Percentiles rank a stretch among this genome's conserved stretches.
phyloP scores from a whole-genome alignment of 2,329 filamentous ascomycete species.

The Ploettnerulaceae sp. region DNA sequence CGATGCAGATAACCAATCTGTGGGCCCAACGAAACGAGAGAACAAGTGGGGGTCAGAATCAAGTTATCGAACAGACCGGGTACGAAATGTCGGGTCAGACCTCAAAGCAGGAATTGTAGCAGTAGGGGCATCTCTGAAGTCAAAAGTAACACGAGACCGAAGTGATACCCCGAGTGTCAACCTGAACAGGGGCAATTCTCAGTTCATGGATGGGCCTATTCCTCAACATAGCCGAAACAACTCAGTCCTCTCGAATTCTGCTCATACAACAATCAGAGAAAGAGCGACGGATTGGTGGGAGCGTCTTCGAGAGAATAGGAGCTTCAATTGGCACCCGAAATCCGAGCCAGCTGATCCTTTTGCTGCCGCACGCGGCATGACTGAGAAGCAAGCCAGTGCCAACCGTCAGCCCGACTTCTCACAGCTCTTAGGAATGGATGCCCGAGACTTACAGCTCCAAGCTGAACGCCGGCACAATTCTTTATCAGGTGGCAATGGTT shows the following conservation, averaged over 20 bases:
- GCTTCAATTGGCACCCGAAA: constrained; percentile 37
- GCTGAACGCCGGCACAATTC: constrained; percentile 24
- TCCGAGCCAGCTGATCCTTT: constrained; percentile 39
- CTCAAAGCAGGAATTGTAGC: constrained; percentile 23
- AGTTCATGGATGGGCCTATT: constrained; percentile 39
- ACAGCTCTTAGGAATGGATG: constrained; percentile 29
- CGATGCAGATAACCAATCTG: constrained; percentile 23
- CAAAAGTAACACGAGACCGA: constrained; percentile 27
- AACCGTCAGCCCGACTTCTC: constrained; percentile 25
- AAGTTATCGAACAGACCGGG: constrained; percentile 13
- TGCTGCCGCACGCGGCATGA: constrained; percentile 24
- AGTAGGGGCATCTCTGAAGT: constrained; percentile 28
- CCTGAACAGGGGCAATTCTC: constrained; percentile 49
- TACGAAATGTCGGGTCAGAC: constrained; percentile 18
- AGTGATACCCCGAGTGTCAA: constrained; percentile 41
- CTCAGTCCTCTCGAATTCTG: constrained; percentile 28
- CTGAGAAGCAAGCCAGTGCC: constrained; percentile 25
- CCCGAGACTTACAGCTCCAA: constrained; percentile 27
- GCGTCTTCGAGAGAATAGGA: constrained; percentile 39
- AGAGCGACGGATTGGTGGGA: constrained; percentile 44
- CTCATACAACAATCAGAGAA: constrained; percentile 29
- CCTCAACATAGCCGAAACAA: constrained; percentile 39
- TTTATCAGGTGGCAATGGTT: constrained; percentile 17
- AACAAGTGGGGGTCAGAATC: constrained; percentile 21
- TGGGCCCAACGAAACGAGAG: constrained; percentile 17